A percentile compares a stretch with the other conserved stretches of the same genome.
phyloP scores from a whole-genome alignment of 306 rosid species.

The Amphicarpaea edgeworthii region DNA sequence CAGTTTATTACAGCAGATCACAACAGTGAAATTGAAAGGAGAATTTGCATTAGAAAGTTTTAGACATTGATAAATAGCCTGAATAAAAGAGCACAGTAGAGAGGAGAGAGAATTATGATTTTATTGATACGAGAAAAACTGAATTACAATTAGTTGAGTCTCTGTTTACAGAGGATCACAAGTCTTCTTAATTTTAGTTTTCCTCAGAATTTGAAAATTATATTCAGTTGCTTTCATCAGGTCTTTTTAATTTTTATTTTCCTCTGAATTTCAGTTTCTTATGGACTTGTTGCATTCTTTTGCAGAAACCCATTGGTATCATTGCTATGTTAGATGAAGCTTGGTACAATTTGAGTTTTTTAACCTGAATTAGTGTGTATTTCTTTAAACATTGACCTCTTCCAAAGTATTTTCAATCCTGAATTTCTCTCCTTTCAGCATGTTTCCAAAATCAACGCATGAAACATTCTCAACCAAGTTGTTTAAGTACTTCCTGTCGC shows the following conservation, averaged over 20 bases:
- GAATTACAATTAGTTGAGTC: not conserved
- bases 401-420: conserved; percentile 51
- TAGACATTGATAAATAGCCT: not conserved
- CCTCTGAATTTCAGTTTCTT: conserved; percentile 1
- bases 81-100: not conserved
- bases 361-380: conserved; percentile 53
- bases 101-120: not conserved
- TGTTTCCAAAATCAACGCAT: conserved; percentile 91
- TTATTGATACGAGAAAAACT: not conserved
- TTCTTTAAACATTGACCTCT: conserved; percentile 24
- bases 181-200: conserved; percentile 7
- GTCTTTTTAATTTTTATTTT: conserved; percentile 3
- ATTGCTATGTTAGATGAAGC: conserved; percentile 91
- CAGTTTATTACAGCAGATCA: not conserved
- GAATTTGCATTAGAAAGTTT: conserved; percentile 7
- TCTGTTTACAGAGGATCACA: not conserved
- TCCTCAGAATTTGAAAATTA: not conserved
- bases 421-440: conserved; percentile 65
- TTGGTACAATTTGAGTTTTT: conserved; percentile 72
- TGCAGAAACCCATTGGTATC: conserved; percentile 92
- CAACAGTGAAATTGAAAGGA: not conserved
- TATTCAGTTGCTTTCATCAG: not conserved
- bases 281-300: conserved; percentile 49
- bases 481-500: conserved; percentile 71
- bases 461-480: conserved; percentile 84